phyloP scores from a whole-genome alignment of 192 early-diverging fungal species.

The Gigaspora rosea region DNA sequence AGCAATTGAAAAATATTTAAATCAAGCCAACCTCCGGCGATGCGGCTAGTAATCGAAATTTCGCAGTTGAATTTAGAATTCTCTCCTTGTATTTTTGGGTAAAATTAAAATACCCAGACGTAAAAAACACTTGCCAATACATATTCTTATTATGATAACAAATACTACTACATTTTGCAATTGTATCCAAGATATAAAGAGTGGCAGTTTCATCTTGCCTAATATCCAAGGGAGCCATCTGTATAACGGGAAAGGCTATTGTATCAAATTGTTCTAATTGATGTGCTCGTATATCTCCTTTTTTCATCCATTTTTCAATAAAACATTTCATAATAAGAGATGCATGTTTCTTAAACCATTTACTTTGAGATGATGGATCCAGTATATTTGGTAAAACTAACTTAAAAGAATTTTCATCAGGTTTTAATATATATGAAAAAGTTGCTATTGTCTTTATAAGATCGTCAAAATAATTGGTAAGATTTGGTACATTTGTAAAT shows the following conservation, averaged over 20 bases:
- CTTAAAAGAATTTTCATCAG: constrained; percentile 26
- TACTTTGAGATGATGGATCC: constrained; percentile 63
- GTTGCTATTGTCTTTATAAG: constrained; percentile 63
- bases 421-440: constrained; percentile 59
- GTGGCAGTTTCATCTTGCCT: constrained; percentile 77
- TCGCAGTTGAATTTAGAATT: constrained; percentile 60
- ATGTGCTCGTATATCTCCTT: constrained; percentile 19
- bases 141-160: constrained; percentile 21
- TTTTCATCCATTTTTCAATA: constrained; percentile 46
- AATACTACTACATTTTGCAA: constrained; percentile 39
- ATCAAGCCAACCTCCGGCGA: constrained; percentile 71
- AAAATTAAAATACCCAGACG: constrained; percentile 96
- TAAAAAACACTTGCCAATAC: constrained; percentile 68
- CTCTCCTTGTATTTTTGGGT: constrained; percentile 63
- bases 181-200: constrained; percentile 60
- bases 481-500: constrained; percentile 52
- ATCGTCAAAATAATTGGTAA: constrained; percentile 73
- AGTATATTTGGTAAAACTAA: constrained; percentile 35
- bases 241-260: constrained; percentile 77
- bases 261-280: constrained; percentile 51
- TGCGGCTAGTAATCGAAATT: constrained; percentile 76
- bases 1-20: background rate
- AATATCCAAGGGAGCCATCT: constrained; percentile 82
- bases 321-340: constrained; percentile 52
- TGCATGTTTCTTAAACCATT: constrained; percentile 56